Evolutionary conservation across 495 filamentous ascomycete species (phyloP), one percentile per base, ranked within the genome.

Genomic region (Monascus purpureus): DNA sequence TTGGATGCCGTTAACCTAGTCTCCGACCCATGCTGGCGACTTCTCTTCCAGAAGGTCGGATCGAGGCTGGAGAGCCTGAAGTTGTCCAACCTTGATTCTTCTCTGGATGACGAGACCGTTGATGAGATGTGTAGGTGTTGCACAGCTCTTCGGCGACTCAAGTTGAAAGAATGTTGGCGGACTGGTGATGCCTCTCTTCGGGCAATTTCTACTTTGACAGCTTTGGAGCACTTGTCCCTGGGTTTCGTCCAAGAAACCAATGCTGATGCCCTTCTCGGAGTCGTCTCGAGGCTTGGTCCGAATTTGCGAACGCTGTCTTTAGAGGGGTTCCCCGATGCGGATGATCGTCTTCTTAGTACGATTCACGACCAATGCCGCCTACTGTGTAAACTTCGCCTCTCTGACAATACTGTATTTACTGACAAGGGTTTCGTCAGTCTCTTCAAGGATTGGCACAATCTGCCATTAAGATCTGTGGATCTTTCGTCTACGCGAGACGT

Each of bases 1-100:
- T 50, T 94, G 4, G 73, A 83, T 43, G 77, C 80, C 11, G 73
- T 83, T 1, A 94, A 93, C 38, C 67, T 94, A 3, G 58, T 93
- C 6, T 70, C 73, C 3, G 73, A 90, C 41, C 55, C 55, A 0
- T 72, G 65, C 35, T 93, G 85, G 85, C 60, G 59, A 28, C 57
- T 67, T 25, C 68, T 79, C 15, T 75, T 93, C 30, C 45, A 55
- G 13, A 50, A 60, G 16, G 66, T 75, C 29, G 84, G 83, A 6
- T 32, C 54, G 6, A 51, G 65, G 14, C 67, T 94, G 4, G 64
- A 74, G 38, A 66, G 65, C 2, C 50, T 94, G 14, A 77, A 81
- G 35, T 59, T 93, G 4, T 67, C 66, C 34, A 73, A 72, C 41
- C 63, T 79, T 1, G 70, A 80, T 39, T 78, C 72, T 40, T 77